phyloP scores from a whole-genome alignment of 495 filamentous ascomycete genomes.

The Mycothermus thermophilus region DNA sequence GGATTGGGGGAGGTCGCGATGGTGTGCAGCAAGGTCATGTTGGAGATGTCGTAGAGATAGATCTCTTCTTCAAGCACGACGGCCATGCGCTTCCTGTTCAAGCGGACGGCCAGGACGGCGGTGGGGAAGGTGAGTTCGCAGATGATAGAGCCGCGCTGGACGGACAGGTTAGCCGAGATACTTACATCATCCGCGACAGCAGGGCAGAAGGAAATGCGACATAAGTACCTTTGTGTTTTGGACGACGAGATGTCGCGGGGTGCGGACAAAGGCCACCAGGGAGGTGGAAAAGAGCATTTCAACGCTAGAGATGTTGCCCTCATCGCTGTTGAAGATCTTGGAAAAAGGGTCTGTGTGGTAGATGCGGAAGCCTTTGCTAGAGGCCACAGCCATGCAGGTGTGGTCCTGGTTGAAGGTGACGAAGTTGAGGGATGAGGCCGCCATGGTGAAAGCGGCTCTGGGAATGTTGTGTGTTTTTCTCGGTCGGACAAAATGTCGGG shows the following conservation, averaged over 20 bases:
- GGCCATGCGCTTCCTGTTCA: constrained; percentile 87
- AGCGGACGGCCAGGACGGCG: constrained; percentile 76
- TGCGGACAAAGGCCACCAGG: constrained; percentile 83
- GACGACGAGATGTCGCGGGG: constrained; percentile 80
- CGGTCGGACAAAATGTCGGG: no score
- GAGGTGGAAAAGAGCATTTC: constrained; percentile 99
- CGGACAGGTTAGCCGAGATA: neutral
- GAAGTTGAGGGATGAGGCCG: constrained; percentile 69
- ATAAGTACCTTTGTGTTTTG: constrained; percentile 95
- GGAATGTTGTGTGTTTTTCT: no score
- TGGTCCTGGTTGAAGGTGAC: constrained; percentile 99
- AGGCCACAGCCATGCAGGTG: constrained; percentile 87
- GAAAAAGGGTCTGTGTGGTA: constrained; percentile 93
- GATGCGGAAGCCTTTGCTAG: constrained; percentile 81
- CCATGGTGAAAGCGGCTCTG: no score
- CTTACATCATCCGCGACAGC: no score
- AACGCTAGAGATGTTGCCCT: constrained; percentile 84
- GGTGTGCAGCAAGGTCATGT: constrained; percentile 84
- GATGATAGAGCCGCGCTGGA: constrained; percentile 79
- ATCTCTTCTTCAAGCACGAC: constrained; percentile 91
- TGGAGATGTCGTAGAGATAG: constrained; percentile 95
- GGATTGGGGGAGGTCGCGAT: constrained; percentile 91
- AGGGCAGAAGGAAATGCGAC: constrained; percentile 13
- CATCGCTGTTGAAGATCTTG: constrained; percentile 83
- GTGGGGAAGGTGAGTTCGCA: constrained; percentile 97